Conservation (phyloP, 2,329 filamentous ascomycete species). For the Fusarium zealandicum region DNA sequence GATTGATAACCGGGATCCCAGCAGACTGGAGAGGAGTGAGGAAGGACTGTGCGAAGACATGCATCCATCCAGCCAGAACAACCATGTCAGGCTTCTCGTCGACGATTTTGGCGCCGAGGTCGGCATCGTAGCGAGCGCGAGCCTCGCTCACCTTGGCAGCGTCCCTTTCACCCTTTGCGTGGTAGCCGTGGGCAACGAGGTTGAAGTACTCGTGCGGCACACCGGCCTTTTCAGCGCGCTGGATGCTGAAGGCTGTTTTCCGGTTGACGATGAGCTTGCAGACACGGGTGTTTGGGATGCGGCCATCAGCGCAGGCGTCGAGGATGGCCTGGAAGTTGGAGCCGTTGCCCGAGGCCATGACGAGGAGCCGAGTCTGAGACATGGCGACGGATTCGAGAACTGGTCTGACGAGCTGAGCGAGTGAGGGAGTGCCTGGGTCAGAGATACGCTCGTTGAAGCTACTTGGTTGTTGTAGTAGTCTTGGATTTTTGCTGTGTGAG, state of each 20-base stretch:
- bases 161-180: conserved; percentile 65
- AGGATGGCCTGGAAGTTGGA: conserved; percentile 81
- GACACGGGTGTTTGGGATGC: conserved; percentile 54
- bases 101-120: conserved; percentile 73
- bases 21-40: conserved; percentile 69
- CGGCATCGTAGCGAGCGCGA: conserved; percentile 75
- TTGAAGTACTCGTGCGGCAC: conserved; percentile 79
- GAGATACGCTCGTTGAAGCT: too few species aligned
- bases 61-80: conserved; percentile 87
- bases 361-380: conserved; percentile 59
- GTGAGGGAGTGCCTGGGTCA: background rate
- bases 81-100: conserved; percentile 72
- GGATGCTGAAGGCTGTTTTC: conserved; percentile 54
- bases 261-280: conserved; percentile 58
- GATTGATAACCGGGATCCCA: conserved; percentile 76
- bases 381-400: conserved; percentile 26
- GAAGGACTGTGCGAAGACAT: conserved; percentile 75
- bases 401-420: background rate
- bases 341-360: conserved; percentile 77
- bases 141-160: conserved; percentile 61
- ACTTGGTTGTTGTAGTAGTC: background rate
- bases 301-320: conserved; percentile 52
- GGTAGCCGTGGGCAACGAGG: conserved; percentile 74
- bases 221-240: conserved; percentile 54
- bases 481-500: background rate